A percentile compares a stretch with the other conserved stretches of the same genome.
These are phyloP conservation scores for Lecanicillium sp. DNA, from an alignment of 2,329 filamentous ascomycete species.

Conservation along the genomic window DNA sequence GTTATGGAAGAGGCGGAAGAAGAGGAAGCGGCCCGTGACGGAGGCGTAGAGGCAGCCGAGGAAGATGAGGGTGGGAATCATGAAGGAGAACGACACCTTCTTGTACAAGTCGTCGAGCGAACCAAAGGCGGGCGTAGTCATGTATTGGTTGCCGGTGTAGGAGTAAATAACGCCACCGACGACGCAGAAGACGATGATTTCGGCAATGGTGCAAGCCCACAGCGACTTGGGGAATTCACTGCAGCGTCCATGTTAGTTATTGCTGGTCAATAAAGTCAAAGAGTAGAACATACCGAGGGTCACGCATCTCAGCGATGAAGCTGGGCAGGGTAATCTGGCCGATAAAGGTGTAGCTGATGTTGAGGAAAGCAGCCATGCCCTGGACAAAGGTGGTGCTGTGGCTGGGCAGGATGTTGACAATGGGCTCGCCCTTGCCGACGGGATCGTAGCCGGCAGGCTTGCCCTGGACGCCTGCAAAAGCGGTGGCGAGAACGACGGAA, in stretches of 20 bases:
- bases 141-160: conserved; percentile 79
- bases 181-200: conserved; percentile 77
- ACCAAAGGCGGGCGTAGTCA: conserved; percentile 80
- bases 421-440: conserved; percentile 47
- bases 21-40: conserved; percentile 82
- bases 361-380: conserved; percentile 83
- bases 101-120: conserved; percentile 73
- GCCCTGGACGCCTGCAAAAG: conserved; percentile 70
- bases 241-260: conserved; percentile 20
- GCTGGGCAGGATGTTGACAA: conserved; percentile 60
- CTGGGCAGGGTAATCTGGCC: conserved; percentile 90
- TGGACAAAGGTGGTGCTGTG: conserved; percentile 70
- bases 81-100: conserved; percentile 87
- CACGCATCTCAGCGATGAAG: conserved; percentile 91
- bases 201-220: conserved; percentile 82
- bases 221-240: conserved; percentile 89
- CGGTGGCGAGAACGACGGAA: conserved; percentile 74
- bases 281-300: conserved; percentile 36
- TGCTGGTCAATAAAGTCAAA: neutral
- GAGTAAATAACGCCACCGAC: conserved; percentile 76
- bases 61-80: conserved; percentile 93
- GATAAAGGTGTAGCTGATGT: conserved; percentile 95
- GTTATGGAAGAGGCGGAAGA: conserved; percentile 79
- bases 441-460: conserved; percentile 63
- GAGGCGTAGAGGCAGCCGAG: conserved; percentile 85